phyloP scores from a whole-genome alignment of 306 rosid genomes.

The Inga oerstediana region DNA sequence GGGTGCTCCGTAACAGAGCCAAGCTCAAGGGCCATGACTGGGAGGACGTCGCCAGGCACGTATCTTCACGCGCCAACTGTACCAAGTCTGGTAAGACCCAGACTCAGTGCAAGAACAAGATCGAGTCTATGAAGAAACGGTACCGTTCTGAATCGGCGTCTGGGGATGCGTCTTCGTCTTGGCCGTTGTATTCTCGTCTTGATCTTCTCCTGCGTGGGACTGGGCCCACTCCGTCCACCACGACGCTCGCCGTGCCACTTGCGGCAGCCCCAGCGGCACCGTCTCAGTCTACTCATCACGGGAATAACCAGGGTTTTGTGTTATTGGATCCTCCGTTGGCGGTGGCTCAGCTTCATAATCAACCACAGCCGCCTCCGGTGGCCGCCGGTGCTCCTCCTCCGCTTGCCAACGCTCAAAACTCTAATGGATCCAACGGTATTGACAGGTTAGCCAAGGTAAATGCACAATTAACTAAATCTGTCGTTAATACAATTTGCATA shows the following conservation, averaged over 20 bases:
- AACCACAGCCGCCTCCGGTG: conserved; percentile 21
- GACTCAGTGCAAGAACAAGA: conserved; percentile 98
- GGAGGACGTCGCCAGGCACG: conserved; percentile 84
- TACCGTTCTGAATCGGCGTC: conserved; percentile 80
- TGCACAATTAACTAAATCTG: not conserved
- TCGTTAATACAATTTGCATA: not conserved
- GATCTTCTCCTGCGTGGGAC: conserved; percentile 78
- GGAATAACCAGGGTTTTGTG: conserved; percentile 46
- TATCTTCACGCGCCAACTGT: conserved; percentile 65
- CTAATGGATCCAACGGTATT: conserved; percentile 78
- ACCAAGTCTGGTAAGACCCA: conserved; percentile 80
- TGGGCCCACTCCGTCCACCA: conserved; percentile 44
- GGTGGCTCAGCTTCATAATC: conserved; percentile 35
- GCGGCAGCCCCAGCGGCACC: not conserved
- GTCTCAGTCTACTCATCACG: not conserved
- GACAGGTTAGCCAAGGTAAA: conserved; percentile 74
- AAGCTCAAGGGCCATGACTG: conserved; percentile 95
- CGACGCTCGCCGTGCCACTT: not conserved
- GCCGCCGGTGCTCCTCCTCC: conserved; percentile 34
- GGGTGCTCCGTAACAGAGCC: conserved; percentile 89
- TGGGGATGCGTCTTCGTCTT: conserved; percentile 61
- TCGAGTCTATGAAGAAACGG: conserved; percentile 96
- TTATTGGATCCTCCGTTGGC: conserved; percentile 54
- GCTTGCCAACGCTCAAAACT: conserved; percentile 52
- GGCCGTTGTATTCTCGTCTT: conserved; percentile 87